Evolutionary conservation across 2,329 filamentous ascomycete species (phyloP), one percentile per base, ranked within the genome.

Genomic region (Fusarium xyrophilum): DNA sequence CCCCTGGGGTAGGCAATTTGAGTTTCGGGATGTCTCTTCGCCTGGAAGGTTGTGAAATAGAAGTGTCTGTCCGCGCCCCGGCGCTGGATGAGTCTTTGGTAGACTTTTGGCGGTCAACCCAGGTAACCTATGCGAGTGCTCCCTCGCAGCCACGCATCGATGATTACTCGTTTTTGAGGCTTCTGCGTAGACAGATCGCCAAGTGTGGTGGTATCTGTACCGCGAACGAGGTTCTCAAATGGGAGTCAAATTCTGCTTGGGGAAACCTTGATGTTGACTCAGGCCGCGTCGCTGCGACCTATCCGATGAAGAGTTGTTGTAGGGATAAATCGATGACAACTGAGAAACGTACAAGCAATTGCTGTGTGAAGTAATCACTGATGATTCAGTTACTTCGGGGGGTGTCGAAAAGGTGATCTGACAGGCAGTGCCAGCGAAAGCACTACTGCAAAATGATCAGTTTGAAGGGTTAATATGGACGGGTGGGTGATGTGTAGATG

Each of bases 401-500:
- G 48, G 27, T 25, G 35, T 58, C 32, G 28, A 19, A 25, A 23
- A 36, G 30, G 21, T n/a, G 32, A 43, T 38, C 30, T 54, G 58
- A 32, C 23, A 60, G 38, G 35, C 32, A n/a, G 36, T 51, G 43
- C 39, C 35, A 28, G 52, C 32, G 19, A 53, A 40, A 21, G 30
- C 30, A 28, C 35, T 54, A 25, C 42, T 44, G 40, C 6, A 51
- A 33, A 35, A 21, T 42, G 17, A 35, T 51, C 43, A 13, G n/a
- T 62, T 21, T 36, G 28, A 21, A 27, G 25, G 28, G 23, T 25
- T 36, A 12, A 13, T 17, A 14, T 46, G 14, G n/a, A 28, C 17
- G 39, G 50, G 51, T 48, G 35, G 33, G 48, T 52, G 39, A 67
- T 67, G 65, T 44, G 19, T 52, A n/a, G n/a, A n/a, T n/a, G n/a